Base-by-base conservation (phyloP, 139 green algal genomes). In the Marvania coccoides region DNA sequence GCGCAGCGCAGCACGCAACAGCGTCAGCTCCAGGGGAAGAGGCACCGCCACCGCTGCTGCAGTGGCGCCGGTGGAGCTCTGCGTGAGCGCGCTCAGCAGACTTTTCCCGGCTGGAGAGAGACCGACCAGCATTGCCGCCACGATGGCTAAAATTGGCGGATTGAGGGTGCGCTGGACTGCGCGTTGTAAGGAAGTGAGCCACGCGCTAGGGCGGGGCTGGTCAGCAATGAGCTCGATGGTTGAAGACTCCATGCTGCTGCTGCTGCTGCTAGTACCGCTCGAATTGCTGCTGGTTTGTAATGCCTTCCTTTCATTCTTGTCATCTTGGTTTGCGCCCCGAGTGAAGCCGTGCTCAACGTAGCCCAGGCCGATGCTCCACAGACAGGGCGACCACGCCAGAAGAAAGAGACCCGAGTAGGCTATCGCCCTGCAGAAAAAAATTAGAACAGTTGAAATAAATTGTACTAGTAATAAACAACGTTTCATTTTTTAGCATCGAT, bases 301-400 rank as follows among this genome's bases (percentile, higher is more conserved):
- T 51, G 42, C 19, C 19, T 51, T 51, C 19, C 19, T 51, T 51
- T 51, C 19, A 51, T 51, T 51, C 42, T 51, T 19, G 19, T 28
- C 42, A 28, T 28, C 19, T 28, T 19, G 19, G 42, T 19, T 28
- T 28, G 19, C 19, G 42, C 78, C 46, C 12, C 23, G 59, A 30
- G 60, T 54, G 59, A 57, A 58, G 13, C 76, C 48, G 15, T 13
- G 24, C 15, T 51, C 19, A 79, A 30, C 38, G 75, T 67, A 53
- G 9, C 37, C 48, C 57, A 81, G 70, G 31, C 81, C 81, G 14
- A 88, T 46, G 37, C 64, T 82, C 77, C 81, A 88, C 46, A 88
- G 61, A 37, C 71, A 70, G 13, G 75, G 81, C 26, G 71, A 81
- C 83, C 83, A 89, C 23, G 71, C 71, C 54, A 84, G 71, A 45